Conservation (phyloP, 306 rosid species). For the Cicer chorassanicum region DNA sequence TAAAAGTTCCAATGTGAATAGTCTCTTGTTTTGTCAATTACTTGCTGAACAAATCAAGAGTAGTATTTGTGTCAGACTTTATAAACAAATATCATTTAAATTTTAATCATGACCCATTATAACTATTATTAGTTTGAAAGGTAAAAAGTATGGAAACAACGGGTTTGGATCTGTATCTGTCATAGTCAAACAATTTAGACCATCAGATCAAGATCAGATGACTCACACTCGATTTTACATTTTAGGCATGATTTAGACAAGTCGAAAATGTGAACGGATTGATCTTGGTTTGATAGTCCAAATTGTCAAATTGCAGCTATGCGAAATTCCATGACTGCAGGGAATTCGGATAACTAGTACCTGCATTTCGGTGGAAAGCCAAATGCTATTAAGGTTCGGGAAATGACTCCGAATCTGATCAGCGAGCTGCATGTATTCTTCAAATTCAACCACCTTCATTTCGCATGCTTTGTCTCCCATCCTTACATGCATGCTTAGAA, state of each 20-base stretch:
- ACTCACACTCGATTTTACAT: not conserved
- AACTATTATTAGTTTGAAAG: not conserved
- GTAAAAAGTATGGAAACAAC: slow-evolving; percentile 1
- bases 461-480: slow-evolving; percentile 96
- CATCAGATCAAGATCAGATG: not conserved
- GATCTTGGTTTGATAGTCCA: slow-evolving; percentile 8
- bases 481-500: slow-evolving; percentile 87
- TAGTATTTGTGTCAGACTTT: not conserved
- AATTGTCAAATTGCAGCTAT: slow-evolving; percentile 2
- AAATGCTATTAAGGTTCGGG: slow-evolving; percentile 68
- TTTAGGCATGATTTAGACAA: not conserved
- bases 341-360: slow-evolving; percentile 30
- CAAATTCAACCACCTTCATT: slow-evolving; percentile 82
- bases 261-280: not conserved
- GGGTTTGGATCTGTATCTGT: not conserved
- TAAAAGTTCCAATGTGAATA: slow-evolving; percentile 70
- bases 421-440: slow-evolving; percentile 81
- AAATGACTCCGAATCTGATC: slow-evolving; percentile 63
- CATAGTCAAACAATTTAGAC: not conserved
- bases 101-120: slow-evolving; percentile 1
- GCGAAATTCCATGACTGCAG: not conserved
- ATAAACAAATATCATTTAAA: slow-evolving; percentile 8
- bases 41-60: slow-evolving; percentile 58
- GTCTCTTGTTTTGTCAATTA: slow-evolving; percentile 60
- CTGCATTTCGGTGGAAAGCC: slow-evolving; percentile 96